phyloP scores from a whole-genome alignment of 257 asterid genomes.

The Petunia axillaris region DNA sequence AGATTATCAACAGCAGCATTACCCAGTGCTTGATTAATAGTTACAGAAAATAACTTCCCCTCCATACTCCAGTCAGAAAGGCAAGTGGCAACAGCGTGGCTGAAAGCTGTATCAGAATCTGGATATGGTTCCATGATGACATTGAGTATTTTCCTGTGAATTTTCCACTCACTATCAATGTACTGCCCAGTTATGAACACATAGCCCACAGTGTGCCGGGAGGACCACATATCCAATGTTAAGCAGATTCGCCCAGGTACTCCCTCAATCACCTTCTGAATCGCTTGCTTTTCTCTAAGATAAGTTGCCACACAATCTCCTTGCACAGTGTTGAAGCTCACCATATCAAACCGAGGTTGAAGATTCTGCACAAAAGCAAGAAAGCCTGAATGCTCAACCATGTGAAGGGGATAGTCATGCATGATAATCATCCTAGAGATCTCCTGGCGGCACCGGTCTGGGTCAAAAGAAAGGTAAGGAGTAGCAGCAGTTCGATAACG shows the following conservation, averaged over 20 bases:
- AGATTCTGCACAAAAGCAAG: slow-evolving; percentile 78
- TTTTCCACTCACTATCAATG: slow-evolving; percentile 86
- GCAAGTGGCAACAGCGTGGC: slow-evolving; percentile 90
- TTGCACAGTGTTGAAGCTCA: slow-evolving; percentile 87
- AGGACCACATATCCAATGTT: slow-evolving; percentile 85
- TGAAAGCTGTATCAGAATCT: slow-evolving; percentile 79
- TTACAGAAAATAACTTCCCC: slow-evolving; percentile 80
- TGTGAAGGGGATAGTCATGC: slow-evolving; percentile 98
- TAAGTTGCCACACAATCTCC: slow-evolving; percentile 93
- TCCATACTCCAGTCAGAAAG: slow-evolving; percentile 89
- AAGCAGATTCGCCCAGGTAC: slow-evolving; percentile 86
- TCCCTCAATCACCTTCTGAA: slow-evolving; percentile 75
- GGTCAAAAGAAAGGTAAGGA: slow-evolving; percentile 67
- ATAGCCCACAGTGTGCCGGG: slow-evolving; percentile 63
- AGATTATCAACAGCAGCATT: slow-evolving; percentile 69
- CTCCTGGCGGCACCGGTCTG: slow-evolving; percentile 86
- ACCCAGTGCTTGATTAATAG: slow-evolving; percentile 62
- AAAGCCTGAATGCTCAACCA: slow-evolving; percentile 96
- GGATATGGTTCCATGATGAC: slow-evolving; percentile 92
- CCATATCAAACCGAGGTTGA: slow-evolving; percentile 95
- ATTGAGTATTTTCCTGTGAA: slow-evolving; percentile 82
- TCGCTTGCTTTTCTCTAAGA: slow-evolving; percentile 71
- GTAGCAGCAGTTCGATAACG: slow-evolving; percentile 67
- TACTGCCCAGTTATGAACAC: slow-evolving; percentile 82
- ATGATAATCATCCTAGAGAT: slow-evolving; percentile 85